Percentiles rank a stretch among this genome's conserved stretches.
Conservation (phyloP, 2,329 filamentous ascomycete species). For the Epichloe gansuensis region DNA sequence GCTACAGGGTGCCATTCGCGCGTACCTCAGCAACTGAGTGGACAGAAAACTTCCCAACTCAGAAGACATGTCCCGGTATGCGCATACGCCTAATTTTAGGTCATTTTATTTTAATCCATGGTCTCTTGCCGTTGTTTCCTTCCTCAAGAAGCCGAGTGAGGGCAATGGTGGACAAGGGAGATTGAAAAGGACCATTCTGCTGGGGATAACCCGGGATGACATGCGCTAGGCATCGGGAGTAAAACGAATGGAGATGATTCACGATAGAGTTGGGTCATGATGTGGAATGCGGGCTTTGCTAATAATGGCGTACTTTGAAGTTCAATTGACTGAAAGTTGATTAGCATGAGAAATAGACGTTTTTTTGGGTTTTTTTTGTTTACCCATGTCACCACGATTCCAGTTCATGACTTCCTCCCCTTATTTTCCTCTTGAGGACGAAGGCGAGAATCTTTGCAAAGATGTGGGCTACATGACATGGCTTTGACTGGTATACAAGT, state of each 20-base stretch:
- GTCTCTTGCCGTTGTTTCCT: too few species aligned
- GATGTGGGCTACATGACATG: too few species aligned
- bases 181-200: background rate
- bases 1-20: constrained; percentile 64
- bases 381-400: background rate
- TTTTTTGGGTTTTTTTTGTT: background rate
- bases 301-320: constrained; percentile 19
- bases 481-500: too few species aligned
- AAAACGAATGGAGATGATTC: constrained; percentile 4
- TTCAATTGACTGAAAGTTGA: constrained; percentile 13
- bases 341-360: constrained; percentile 26
- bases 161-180: too few species aligned
- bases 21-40: constrained; percentile 47
- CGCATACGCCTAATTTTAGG: too few species aligned
- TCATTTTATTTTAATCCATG: too few species aligned
- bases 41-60: too few species aligned
- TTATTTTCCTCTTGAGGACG: too few species aligned
- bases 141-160: too few species aligned
- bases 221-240: background rate
- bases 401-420: background rate
- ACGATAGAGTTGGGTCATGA: constrained; percentile 12
- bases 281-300: background rate
- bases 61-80: too few species aligned
- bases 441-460: too few species aligned
- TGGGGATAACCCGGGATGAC: background rate